Conservation (phyloP, 306 rosid genomes). For the Casuarina equisetifolia region DNA sequence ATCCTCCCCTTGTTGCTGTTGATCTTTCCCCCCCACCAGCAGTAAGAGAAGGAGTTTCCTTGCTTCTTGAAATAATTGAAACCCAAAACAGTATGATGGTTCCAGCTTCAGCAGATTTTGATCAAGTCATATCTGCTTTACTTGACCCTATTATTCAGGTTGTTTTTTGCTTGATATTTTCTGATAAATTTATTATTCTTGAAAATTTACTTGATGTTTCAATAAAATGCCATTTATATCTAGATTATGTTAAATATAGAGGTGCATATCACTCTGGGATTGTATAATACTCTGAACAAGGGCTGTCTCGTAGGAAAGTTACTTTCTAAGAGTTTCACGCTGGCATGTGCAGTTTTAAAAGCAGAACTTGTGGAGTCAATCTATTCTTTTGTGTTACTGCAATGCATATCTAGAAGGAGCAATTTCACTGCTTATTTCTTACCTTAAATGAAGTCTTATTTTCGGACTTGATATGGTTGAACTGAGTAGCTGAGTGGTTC, state of each 20-base stretch:
- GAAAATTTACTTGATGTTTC: conserved; percentile 1
- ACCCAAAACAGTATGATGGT: conserved; percentile 83
- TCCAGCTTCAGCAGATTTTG: conserved; percentile 77
- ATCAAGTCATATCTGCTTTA: conserved; percentile 82
- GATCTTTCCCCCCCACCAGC: conserved; percentile 98
- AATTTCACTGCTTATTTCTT: not conserved
- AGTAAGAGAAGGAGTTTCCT: conserved; percentile 90
- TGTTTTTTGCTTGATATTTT: conserved; percentile 4
- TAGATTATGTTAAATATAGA: not conserved
- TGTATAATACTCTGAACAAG: not conserved
- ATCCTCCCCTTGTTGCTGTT: conserved; percentile 88
- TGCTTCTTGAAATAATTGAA: conserved; percentile 88
- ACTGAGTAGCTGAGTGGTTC: conserved; percentile 6
- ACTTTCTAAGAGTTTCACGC: not conserved
- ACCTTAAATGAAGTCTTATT: not conserved
- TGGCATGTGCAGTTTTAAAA: not conserved
- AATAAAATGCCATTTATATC: not conserved
- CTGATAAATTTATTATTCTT: not conserved
- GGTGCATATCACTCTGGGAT: not conserved
- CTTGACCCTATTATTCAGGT: conserved; percentile 97
- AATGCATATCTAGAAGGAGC: not conserved
- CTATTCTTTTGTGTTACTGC: conserved; percentile 7
- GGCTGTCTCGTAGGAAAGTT: not conserved
- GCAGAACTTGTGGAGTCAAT: not conserved
- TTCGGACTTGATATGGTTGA: conserved; percentile 13